These are phyloP conservation scores for Pythium sp. DNA, from an alignment of 352 stramenopile genomes.

Conservation along the genomic window DNA sequence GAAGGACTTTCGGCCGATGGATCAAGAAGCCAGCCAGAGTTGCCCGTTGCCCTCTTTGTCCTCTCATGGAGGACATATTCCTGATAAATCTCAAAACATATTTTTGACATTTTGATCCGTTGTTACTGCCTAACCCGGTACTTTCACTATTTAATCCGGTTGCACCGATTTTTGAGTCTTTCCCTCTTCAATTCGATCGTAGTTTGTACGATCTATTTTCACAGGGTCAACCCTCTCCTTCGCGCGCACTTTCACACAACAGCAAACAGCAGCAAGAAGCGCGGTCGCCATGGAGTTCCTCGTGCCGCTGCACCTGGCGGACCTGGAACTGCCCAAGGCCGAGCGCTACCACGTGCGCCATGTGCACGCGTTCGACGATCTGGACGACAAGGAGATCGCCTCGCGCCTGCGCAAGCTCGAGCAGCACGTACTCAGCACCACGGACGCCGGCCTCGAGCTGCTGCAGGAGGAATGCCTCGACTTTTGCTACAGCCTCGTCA, in stretches of 20 bases:
- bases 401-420: slow-evolving; percentile 47
- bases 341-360: slow-evolving; percentile 66
- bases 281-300: slow-evolving; percentile 59
- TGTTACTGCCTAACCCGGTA: neutral
- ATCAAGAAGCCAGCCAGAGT: too few relatives aligned
- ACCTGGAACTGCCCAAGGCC: slow-evolving; percentile 70
- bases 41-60: too few relatives aligned
- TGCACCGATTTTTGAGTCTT: neutral
- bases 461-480: slow-evolving; percentile 64
- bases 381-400: slow-evolving; percentile 41
- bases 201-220: slow-evolving; percentile 10
- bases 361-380: slow-evolving; percentile 55
- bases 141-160: neutral
- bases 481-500: slow-evolving; percentile 72
- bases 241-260: slow-evolving; percentile 9
- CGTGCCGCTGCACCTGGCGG: slow-evolving; percentile 68
- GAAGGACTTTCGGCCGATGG: too few relatives aligned
- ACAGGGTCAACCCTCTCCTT: slow-evolving; percentile 2
- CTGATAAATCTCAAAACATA: too few relatives aligned
- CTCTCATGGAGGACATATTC: too few relatives aligned
- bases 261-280: neutral
- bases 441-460: slow-evolving; percentile 49
- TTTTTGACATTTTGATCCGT: too few relatives aligned
- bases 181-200: neutral
- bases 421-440: slow-evolving; percentile 52